These are phyloP conservation scores for Apostasia ramifera DNA, from an alignment of 106 monocot species.

Conservation along the genomic window DNA sequence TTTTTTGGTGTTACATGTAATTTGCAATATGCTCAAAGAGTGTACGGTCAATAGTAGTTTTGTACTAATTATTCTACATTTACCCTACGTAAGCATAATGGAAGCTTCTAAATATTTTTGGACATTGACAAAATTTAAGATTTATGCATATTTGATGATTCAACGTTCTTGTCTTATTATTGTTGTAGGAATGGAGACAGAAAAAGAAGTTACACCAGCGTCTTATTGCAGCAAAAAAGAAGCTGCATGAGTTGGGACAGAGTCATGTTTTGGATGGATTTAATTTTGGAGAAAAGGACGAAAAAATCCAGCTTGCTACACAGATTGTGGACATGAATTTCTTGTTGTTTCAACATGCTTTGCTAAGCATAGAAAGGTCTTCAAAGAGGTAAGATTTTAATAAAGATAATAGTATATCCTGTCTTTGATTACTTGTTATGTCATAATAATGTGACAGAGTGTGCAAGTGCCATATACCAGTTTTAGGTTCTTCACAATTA, in stretches of 20 bases:
- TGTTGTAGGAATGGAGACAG: constrained; percentile 9
- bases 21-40: too few relatives aligned
- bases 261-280: constrained; percentile 8
- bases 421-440: too few relatives aligned
- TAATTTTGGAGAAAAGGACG: neutral
- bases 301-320: constrained; percentile 1
- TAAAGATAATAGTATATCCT: too few relatives aligned
- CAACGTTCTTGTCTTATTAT: neutral
- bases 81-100: too few relatives aligned
- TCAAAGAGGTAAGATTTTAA: constrained; percentile 1
- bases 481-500: too few relatives aligned
- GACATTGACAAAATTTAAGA: neutral
- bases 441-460: too few relatives aligned
- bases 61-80: too few relatives aligned
- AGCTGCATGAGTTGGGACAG: constrained; percentile 6
- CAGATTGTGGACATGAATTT: constrained; percentile 4
- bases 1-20: too few relatives aligned
- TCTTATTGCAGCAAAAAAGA: neutral
- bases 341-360: constrained; percentile 5
- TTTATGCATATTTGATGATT: too few relatives aligned
- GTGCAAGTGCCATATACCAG: too few relatives aligned
- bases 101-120: too few relatives aligned
- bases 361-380: neutral
- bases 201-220: constrained; percentile 3
- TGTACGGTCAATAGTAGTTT: too few relatives aligned